Evolutionary conservation across 176 grass and related monocot species (phyloP).

Genomic region (Carex pumila): DNA sequence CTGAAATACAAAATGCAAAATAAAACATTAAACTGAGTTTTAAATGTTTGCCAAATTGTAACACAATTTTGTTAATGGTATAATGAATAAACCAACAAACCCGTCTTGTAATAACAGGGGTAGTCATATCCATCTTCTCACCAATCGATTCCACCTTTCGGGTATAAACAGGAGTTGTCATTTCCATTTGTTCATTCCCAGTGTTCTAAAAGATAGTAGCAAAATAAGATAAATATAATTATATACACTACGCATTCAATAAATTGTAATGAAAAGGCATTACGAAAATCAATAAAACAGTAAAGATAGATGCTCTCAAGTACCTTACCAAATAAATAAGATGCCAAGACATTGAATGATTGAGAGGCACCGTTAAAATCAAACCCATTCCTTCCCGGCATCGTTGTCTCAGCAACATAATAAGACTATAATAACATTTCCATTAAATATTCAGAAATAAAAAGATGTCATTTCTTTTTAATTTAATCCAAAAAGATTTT

Average conservation of each 20-base stretch:
- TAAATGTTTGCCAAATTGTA: background rate
- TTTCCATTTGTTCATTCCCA: slow-evolving; percentile 67
- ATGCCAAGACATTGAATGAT: slow-evolving; percentile 71
- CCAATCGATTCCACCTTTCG: slow-evolving; percentile 33
- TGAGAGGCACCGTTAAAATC: slow-evolving; percentile 78
- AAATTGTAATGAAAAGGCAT: background rate
- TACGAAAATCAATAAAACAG: background rate
- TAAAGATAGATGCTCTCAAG: slow-evolving; percentile 8
- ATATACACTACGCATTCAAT: background rate
- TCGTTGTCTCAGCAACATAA: slow-evolving; percentile 66
- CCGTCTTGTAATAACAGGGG: slow-evolving; percentile 81
- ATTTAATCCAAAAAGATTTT: background rate
- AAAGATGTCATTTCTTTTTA: background rate
- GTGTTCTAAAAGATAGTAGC: slow-evolving; percentile 50
- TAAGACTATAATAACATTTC: slow-evolving; percentile 43
- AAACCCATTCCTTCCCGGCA: slow-evolving; percentile 65
- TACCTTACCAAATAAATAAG: slow-evolving; percentile 98
- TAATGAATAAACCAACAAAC: slow-evolving; percentile 25
- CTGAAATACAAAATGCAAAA: slow-evolving; percentile 24
- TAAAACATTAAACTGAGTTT: background rate
- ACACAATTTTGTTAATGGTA: background rate
- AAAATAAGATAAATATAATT: background rate
- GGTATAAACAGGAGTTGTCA: slow-evolving; percentile 87
- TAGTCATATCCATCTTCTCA: slow-evolving; percentile 90
- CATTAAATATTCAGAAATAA: background rate